phyloP scores from a whole-genome alignment of 192 early-diverging fungal genomes.

The Umbelopsis sp. region DNA sequence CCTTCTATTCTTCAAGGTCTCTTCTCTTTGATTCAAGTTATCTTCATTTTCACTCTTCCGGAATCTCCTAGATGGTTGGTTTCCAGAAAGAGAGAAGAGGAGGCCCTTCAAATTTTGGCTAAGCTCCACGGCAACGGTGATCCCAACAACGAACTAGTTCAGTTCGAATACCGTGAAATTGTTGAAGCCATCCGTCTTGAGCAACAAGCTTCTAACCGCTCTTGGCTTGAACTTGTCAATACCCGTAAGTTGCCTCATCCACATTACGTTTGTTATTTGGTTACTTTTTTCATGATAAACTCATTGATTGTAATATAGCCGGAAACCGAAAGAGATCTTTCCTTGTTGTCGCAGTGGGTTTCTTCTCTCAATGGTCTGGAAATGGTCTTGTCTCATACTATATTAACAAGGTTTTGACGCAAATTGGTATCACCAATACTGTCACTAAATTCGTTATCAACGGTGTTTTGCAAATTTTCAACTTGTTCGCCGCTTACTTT shows the following conservation, averaged over 20 bases:
- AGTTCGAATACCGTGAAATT: slow-evolving; percentile 69
- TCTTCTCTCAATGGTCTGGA: slow-evolving; percentile 18
- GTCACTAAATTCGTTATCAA: slow-evolving; percentile 12
- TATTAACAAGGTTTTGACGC: neutral
- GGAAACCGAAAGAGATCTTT: slow-evolving; percentile 20
- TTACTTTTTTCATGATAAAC: neutral
- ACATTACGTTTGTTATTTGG: neutral
- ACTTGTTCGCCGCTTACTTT: slow-evolving; percentile 5
- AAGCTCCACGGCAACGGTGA: slow-evolving; percentile 5
- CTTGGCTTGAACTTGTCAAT: slow-evolving; percentile 41
- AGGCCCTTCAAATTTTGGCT: neutral
- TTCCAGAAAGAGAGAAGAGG: neutral
- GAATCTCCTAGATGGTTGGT: slow-evolving; percentile 13
- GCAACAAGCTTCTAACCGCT: slow-evolving; percentile 33
- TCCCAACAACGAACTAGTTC: slow-evolving; percentile 34
- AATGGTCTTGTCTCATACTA: slow-evolving; percentile 18
- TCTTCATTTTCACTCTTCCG: slow-evolving; percentile 14
- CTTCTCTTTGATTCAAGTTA: slow-evolving; percentile 1
- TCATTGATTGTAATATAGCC: neutral
- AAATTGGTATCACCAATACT: slow-evolving; percentile 10
- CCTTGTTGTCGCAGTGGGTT: slow-evolving; percentile 24
- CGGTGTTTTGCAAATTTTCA: slow-evolving; percentile 19
- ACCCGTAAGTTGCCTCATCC: neutral
- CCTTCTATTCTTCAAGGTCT: slow-evolving; percentile 18
- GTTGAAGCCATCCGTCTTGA: slow-evolving; percentile 45